Conservation (phyloP, 164 flowering plant genomes). For the Stephania japonica region DNA sequence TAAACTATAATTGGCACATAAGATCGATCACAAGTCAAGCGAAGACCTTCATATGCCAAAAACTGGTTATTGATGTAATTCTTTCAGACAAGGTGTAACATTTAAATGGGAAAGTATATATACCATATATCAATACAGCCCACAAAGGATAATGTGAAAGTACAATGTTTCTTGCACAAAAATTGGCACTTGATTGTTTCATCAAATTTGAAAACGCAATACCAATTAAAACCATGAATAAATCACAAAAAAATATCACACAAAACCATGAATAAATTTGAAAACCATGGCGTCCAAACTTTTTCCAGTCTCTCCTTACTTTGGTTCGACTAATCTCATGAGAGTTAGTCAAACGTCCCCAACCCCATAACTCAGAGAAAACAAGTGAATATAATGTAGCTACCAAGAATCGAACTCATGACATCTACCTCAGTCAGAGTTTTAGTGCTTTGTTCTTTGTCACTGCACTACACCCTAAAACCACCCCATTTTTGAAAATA, state of each 20-base stretch:
- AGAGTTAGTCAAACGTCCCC: too few species aligned
- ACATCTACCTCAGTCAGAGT: too few species aligned
- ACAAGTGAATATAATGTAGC: too few species aligned
- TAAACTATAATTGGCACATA: too few species aligned
- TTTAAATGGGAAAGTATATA: background rate
- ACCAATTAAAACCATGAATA: background rate
- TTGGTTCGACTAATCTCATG: too few species aligned
- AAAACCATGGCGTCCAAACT: too few species aligned
- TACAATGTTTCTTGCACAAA: background rate
- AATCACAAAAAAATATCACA: background rate
- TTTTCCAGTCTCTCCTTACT: too few species aligned
- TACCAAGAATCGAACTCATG: too few species aligned
- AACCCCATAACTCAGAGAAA: too few species aligned
- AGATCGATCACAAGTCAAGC: background rate
- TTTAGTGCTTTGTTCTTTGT: too few species aligned
- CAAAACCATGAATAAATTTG: background rate
- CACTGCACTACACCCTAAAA: too few species aligned
- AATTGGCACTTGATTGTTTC: background rate
- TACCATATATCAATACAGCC: background rate
- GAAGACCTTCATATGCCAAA: too few species aligned
- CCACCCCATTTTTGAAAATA: background rate
- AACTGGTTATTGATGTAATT: background rate
- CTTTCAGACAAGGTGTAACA: background rate
- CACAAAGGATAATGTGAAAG: background rate
- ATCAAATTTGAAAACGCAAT: background rate